These are phyloP conservation scores for Hortaea werneckii DNA, from an alignment of 2,329 filamentous ascomycete species.

Conservation along the genomic window DNA sequence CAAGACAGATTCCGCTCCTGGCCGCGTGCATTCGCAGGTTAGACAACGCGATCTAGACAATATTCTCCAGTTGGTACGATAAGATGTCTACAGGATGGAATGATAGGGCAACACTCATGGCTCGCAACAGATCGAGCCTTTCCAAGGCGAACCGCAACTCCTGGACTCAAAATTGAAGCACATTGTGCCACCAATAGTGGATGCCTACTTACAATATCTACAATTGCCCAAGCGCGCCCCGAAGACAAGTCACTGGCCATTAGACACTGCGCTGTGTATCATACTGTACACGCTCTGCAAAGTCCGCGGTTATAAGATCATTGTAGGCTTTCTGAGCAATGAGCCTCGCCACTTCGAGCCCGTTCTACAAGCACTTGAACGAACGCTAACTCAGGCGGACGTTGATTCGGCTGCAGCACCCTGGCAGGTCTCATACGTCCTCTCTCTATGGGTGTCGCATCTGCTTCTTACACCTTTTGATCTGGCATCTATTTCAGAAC, in stretches of 20 bases:
- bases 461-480: slow-evolving; percentile 69
- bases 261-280: slow-evolving; percentile 63
- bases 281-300: slow-evolving; percentile 90
- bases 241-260: slow-evolving; percentile 23
- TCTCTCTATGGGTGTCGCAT: slow-evolving; percentile 65
- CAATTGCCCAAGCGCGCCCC: slow-evolving; percentile 18
- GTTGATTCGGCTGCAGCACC: slow-evolving; percentile 1
- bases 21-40: slow-evolving; percentile 28
- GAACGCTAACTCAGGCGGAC: slow-evolving; percentile 29
- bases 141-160: slow-evolving; percentile 90
- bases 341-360: slow-evolving; percentile 78
- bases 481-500: slow-evolving; percentile 67
- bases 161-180: slow-evolving; percentile 72
- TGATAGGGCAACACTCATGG: slow-evolving; percentile 9
- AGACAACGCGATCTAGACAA: slow-evolving; percentile 30
- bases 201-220: slow-evolving; percentile 63
- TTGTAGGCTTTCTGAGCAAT: slow-evolving; percentile 82
- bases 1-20: slow-evolving; percentile 11
- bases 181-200: slow-evolving; percentile 64
- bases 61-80: slow-evolving; percentile 27
- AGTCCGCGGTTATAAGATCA: slow-evolving; percentile 83
- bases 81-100: background rate
- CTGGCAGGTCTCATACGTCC: slow-evolving; percentile 85
- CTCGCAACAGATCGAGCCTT: slow-evolving; percentile 58
- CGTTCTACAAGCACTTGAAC: slow-evolving; percentile 65